These are phyloP conservation scores for Arachnopeziza araneosa DNA, from an alignment of 2,329 filamentous ascomycete species.

Conservation along the genomic window DNA sequence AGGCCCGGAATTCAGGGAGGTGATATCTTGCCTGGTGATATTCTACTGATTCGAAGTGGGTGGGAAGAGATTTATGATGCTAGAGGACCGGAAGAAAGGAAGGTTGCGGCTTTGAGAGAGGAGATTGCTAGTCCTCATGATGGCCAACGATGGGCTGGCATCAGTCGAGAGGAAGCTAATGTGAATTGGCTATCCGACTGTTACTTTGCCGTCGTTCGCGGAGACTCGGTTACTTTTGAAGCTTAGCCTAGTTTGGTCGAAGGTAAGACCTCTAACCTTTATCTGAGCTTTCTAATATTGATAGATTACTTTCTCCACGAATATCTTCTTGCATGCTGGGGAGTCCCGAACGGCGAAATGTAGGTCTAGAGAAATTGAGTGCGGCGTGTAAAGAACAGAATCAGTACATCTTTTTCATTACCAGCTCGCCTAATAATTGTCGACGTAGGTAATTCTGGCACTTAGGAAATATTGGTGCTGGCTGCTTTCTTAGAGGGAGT, in stretches of 20 bases:
- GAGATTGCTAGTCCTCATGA: constrained; percentile 1
- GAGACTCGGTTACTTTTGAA: constrained; percentile 37
- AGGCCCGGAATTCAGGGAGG: constrained; percentile 36
- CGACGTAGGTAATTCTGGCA: constrained; percentile 22
- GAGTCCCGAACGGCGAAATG: constrained; percentile 21
- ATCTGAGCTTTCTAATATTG: not conserved
- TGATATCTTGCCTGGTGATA: constrained; percentile 42
- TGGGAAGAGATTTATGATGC: constrained; percentile 33
- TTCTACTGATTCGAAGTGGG: constrained; percentile 42
- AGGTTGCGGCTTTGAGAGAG: constrained; percentile 30
- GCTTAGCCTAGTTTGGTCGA: constrained; percentile 15
- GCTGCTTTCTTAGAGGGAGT: constrained; percentile 33
- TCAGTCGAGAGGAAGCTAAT: constrained; percentile 38
- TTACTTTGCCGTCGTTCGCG: constrained; percentile 35
- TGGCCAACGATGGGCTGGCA: constrained; percentile 35
- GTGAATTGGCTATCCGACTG: constrained; percentile 35
- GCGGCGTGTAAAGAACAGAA: constrained; percentile 10
- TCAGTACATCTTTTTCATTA: constrained; percentile 22
- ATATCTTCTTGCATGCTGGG: constrained; percentile 20
- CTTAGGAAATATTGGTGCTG: not conserved
- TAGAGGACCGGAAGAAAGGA: constrained; percentile 30
- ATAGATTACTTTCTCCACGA: constrained; percentile 15
- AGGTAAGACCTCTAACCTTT: not conserved
- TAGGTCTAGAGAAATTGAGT: constrained; percentile 20
- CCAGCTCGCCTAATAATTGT: constrained; percentile 28